phyloP scores from a whole-genome alignment of 2,329 filamentous ascomycete genomes.

The Hypoxylon sp. region DNA sequence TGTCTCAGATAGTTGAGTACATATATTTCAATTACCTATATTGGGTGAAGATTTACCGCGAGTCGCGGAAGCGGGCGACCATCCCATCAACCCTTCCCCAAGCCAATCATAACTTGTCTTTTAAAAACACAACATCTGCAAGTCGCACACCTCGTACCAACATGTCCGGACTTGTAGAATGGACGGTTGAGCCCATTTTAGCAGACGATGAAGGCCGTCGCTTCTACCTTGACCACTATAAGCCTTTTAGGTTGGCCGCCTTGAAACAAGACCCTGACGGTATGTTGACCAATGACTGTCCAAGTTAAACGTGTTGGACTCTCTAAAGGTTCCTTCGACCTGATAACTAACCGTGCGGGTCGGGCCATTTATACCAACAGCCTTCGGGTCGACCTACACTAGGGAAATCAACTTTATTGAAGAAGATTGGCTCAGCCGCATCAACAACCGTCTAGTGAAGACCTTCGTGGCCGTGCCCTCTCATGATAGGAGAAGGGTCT shows the following conservation, averaged over 20 bases:
- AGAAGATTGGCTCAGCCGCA: constrained; percentile 55
- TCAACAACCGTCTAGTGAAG: constrained; percentile 55
- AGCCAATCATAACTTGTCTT: constrained; percentile 25
- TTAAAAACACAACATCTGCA: constrained; percentile 21
- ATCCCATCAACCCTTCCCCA: constrained; percentile 2
- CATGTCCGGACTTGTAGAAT: constrained; percentile 40
- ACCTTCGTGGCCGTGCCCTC: constrained; percentile 54
- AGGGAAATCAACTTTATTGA: constrained; percentile 56
- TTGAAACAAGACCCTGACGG: constrained; percentile 50
- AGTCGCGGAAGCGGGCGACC: constrained; percentile 15
- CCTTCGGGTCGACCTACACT: constrained; percentile 58
- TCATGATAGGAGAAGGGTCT: constrained; percentile 45
- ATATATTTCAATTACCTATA: background rate
- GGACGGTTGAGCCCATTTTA: constrained; percentile 47
- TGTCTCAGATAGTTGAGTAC: constrained; percentile 9
- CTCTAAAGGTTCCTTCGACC: constrained; percentile 10
- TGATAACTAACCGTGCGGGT: constrained; percentile 39
- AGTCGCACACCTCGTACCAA: constrained; percentile 23
- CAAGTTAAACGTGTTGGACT: constrained; percentile 9
- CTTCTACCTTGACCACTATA: constrained; percentile 53
- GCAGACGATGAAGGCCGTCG: constrained; percentile 47
- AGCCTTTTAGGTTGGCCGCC: constrained; percentile 52
- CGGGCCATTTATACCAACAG: constrained; percentile 36
- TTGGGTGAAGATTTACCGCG: constrained; percentile 10
- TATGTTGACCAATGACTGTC: constrained; percentile 41